A percentile compares a stretch with the other conserved stretches of the same genome.
Evolutionary conservation across 108 stramenopile species (phyloP).

Genomic region (Epipyxis sp.): DNA sequence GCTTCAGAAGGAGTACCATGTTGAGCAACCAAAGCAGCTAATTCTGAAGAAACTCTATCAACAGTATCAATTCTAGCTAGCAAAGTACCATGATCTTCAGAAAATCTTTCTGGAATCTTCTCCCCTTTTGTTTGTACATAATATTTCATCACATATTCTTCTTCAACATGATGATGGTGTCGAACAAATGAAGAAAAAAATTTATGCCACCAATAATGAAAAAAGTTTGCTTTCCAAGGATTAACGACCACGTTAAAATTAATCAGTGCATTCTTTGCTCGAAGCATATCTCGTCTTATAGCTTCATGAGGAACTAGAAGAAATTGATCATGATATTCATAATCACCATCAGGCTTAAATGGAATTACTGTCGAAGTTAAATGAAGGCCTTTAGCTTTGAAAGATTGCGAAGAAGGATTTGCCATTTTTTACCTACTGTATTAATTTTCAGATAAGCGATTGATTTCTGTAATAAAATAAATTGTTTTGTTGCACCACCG

Average conservation of each 20-base stretch:
- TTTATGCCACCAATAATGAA: neutral
- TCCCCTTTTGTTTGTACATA: neutral
- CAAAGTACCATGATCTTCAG: neutral
- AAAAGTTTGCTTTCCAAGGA: neutral
- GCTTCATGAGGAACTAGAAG: constrained; percentile 1
- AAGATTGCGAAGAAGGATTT: too few species aligned
- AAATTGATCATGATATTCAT: neutral
- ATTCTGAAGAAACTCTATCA: neutral
- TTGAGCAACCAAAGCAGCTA: neutral
- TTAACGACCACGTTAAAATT: neutral
- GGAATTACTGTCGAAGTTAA: neutral
- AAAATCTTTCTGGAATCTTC: neutral
- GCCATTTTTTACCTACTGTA: too few species aligned
- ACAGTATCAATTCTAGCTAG: neutral
- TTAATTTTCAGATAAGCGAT: too few species aligned
- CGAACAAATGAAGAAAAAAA: neutral
- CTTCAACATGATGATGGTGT: neutral
- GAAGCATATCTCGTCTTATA: neutral
- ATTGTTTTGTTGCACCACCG: too few species aligned
- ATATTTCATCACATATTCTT: neutral
- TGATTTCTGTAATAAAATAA: too few species aligned
- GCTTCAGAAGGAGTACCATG: neutral
- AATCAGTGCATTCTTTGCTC: neutral
- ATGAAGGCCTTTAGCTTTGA: too few species aligned
- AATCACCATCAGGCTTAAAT: neutral